Evolutionary conservation across 2,329 filamentous ascomycete species (phyloP), one percentile per base, ranked within the genome.

Genomic region (Sporothrix dimorphospora): DNA sequence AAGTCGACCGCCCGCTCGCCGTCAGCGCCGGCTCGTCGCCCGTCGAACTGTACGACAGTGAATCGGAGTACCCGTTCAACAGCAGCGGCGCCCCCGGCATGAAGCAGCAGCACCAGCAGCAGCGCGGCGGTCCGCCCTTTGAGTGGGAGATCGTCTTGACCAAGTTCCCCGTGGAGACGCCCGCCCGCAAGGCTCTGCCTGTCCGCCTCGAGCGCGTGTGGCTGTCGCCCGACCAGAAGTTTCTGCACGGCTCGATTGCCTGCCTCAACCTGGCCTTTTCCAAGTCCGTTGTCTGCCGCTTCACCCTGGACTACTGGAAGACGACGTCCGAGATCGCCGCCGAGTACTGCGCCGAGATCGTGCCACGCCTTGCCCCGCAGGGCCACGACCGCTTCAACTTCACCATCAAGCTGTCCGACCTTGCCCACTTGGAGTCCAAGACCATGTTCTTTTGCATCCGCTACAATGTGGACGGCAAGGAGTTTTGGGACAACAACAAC

Each of bases 251-350:
- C 14, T 92, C 90, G 21, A 88, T 97, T 69, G 92, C 90, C 8
- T 94, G 97, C 27, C 90, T 91, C 79, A 99, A 99, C 81, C 82
- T 98, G 57, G 89, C 94, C 0, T 99, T 97, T 82, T 88, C 94
- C 70, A 99, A 99, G 82, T 81, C 86, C 6, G 93, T 99, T 70
- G 90, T 92, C n/a, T 95, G 94, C 80, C 90, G 96, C 68, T 99
- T 99, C 81, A 99, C 96, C 0, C 87, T 98, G 63, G 96, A 99
- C 81, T 96, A 97, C 83, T 99, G 96, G 96, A 97, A 97, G 86
- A 99, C 96, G 0, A 97, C 94, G 0, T 99, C 96, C 0, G 96
- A 99, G 80, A 92, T 98, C 1, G 87, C 87, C 49, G 95, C 93
- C n/a, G 94, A 98, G 77, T 99, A 89, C 83, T 91, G 90, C 79